Conservation (phyloP, 2,329 filamentous ascomycete genomes). For the Scopulariopsis brevicaulis region DNA sequence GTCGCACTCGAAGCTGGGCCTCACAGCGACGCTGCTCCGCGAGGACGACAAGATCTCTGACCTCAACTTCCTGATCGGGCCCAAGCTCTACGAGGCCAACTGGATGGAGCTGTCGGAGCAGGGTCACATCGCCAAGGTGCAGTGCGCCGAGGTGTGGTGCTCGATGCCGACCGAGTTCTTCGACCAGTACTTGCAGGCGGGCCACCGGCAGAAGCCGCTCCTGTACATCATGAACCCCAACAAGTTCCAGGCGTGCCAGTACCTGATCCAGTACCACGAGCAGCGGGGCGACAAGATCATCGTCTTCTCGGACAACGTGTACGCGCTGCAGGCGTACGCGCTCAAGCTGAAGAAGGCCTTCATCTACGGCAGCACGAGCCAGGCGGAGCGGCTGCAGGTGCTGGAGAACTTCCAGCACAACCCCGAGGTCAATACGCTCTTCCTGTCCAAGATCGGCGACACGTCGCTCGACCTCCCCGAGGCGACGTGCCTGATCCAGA, state of each 20-base stretch:
- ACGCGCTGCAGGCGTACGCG: conserved; percentile 78
- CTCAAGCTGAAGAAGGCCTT: conserved; percentile 74
- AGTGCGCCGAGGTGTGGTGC: conserved; percentile 98
- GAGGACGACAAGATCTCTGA: conserved; percentile 98
- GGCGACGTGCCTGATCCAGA: conserved; percentile 92
- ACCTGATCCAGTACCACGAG: conserved; percentile 97
- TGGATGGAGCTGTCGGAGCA: conserved; percentile 98
- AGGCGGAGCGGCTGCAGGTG: conserved; percentile 75
- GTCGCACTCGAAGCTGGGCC: conserved; percentile 85
- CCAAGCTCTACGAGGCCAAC: conserved; percentile 95
- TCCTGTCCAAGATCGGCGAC: conserved; percentile 94
- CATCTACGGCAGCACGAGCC: conserved; percentile 82
- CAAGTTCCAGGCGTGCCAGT: conserved; percentile 96
- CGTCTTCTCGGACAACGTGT: conserved; percentile 96
- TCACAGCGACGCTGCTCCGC: conserved; percentile 86
- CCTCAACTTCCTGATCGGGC: conserved; percentile 93
- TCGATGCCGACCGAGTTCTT: conserved; percentile 99
- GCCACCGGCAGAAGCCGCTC: conserved; percentile 32
- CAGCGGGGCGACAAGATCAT: conserved; percentile 93
- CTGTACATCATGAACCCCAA: conserved; percentile 96
- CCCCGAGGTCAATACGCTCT: conserved; percentile 79
- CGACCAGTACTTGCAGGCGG: conserved; percentile 74
- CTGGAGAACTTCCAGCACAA: conserved; percentile 95
- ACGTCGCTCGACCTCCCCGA: conserved; percentile 96
- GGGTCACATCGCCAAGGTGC: conserved; percentile 91